These are phyloP conservation scores for Chloris gayana DNA, from an alignment of 176 grass and related monocot genomes.

Conservation along the genomic window DNA sequence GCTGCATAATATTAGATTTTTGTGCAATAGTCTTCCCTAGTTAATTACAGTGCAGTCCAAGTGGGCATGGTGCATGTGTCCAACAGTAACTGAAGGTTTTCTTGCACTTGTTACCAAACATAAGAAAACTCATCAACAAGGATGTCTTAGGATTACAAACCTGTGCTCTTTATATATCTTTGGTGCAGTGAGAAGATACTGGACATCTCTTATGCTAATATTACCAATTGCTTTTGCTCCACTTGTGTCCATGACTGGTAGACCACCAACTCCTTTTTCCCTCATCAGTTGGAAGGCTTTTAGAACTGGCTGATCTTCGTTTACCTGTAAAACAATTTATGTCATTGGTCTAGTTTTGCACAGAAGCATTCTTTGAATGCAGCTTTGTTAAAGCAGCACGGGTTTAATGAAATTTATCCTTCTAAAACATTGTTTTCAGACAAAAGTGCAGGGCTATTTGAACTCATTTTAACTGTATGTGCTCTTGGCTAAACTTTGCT, in stretches of 20 bases:
- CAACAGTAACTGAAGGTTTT: background rate
- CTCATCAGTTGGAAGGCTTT: slow-evolving; percentile 95
- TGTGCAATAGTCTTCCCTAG: background rate
- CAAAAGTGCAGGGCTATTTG: background rate
- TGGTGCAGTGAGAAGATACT: slow-evolving; percentile 92
- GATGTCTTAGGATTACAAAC: slow-evolving; percentile 38
- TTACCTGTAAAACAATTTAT: slow-evolving; percentile 53
- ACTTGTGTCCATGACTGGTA: slow-evolving; percentile 84
- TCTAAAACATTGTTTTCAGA: background rate
- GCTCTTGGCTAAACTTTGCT: background rate
- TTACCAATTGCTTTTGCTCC: slow-evolving; percentile 75
- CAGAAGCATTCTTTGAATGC: background rate
- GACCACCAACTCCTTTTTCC: slow-evolving; percentile 81
- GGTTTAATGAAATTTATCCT: slow-evolving; percentile 1
- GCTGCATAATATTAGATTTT: background rate
- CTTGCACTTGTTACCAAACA: background rate
- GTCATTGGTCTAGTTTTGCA: background rate
- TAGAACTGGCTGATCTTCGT: slow-evolving; percentile 87
- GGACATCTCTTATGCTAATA: slow-evolving; percentile 98
- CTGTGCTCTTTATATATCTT: slow-evolving; percentile 98
- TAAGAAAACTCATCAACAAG: slow-evolving; percentile 1
- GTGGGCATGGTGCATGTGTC: background rate
- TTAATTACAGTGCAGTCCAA: background rate
- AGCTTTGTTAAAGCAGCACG: background rate
- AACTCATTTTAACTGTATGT: background rate